These are phyloP conservation scores for Calonectria hawksworthii DNA, from an alignment of 2,329 filamentous ascomycete species.

Conservation along the genomic window DNA sequence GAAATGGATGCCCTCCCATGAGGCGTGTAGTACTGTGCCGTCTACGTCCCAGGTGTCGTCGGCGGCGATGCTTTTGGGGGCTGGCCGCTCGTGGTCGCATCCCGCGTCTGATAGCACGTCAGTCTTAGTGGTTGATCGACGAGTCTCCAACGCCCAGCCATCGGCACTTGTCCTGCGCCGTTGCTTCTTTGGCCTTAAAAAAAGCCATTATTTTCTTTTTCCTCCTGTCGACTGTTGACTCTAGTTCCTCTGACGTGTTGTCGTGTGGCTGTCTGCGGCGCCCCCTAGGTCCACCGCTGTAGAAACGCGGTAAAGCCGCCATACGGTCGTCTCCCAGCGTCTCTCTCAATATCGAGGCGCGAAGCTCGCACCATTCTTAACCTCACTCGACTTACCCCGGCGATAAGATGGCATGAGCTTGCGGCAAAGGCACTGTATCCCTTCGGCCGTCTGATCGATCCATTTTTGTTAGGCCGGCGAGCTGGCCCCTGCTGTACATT, in stretches of 20 bases:
- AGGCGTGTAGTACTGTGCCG: neutral
- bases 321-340: conserved; percentile 32
- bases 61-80: conserved; percentile 5
- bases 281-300: conserved; percentile 22
- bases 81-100: conserved; percentile 19
- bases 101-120: conserved; percentile 29
- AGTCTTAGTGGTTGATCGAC: conserved; percentile 34
- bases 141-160: conserved; percentile 33
- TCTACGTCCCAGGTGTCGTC: neutral
- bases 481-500: conserved; percentile 36
- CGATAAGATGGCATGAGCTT: conserved; percentile 44
- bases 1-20: neutral
- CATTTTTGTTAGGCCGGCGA: conserved; percentile 38
- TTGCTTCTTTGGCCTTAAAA: conserved; percentile 43
- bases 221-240: conserved; percentile 2
- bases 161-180: conserved; percentile 33
- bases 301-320: conserved; percentile 28
- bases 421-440: conserved; percentile 37
- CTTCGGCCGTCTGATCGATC: conserved; percentile 42
- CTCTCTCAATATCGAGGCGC: conserved; percentile 33
- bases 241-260: conserved; percentile 16
- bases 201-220: conserved; percentile 16
- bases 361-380: conserved; percentile 45
- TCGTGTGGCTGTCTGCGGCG: conserved; percentile 21
- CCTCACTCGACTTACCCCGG: conserved; percentile 42